A percentile compares a stretch with the other conserved stretches of the same genome.
These are phyloP conservation scores for Suillus variegatus DNA, from an alignment of 768 basidiomycete species.

Conservation along the genomic window DNA sequence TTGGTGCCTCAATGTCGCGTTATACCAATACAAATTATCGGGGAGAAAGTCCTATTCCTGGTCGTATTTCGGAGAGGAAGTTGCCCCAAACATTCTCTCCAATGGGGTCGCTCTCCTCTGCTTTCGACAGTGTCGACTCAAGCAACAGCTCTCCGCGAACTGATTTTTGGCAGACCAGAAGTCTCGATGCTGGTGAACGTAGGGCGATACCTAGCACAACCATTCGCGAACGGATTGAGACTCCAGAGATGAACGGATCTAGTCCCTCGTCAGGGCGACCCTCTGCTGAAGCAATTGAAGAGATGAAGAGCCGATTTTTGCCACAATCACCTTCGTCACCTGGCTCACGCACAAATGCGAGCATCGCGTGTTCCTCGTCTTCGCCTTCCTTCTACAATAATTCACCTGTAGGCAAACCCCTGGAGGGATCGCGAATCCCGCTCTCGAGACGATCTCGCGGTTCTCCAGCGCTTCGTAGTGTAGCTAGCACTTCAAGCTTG, in stretches of 20 bases:
- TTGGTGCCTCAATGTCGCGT: constrained; percentile 19
- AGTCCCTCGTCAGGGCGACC: constrained; percentile 23
- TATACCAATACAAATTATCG: constrained; percentile 18
- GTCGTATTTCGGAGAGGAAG: constrained; percentile 24
- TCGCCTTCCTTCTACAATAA: constrained; percentile 22
- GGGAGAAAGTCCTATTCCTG: constrained; percentile 27
- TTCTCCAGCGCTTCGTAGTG: constrained; percentile 29
- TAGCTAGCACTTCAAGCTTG: constrained; percentile 29
- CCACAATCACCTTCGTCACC: constrained; percentile 31
- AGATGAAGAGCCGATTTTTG: constrained; percentile 63
- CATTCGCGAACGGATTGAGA: constrained; percentile 15
- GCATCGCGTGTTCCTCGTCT: constrained; percentile 13
- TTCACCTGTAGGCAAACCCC: constrained; percentile 20
- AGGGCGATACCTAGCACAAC: constrained; percentile 13
- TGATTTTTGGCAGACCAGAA: constrained; percentile 5
- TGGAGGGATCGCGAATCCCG: constrained; percentile 29
- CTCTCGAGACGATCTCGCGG: constrained; percentile 23
- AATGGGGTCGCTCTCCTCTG: constrained; percentile 2
- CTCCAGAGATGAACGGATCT: constrained; percentile 15
- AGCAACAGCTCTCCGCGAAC: not conserved
- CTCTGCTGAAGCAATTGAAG: constrained; percentile 55
- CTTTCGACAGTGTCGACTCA: constrained; percentile 10
- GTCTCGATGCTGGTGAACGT: constrained; percentile 15
- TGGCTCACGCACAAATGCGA: constrained; percentile 18
- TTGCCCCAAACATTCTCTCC: constrained; percentile 16